Conservation (phyloP, 192 early-diverging fungal species). For the Coemansia aciculifera region DNA sequence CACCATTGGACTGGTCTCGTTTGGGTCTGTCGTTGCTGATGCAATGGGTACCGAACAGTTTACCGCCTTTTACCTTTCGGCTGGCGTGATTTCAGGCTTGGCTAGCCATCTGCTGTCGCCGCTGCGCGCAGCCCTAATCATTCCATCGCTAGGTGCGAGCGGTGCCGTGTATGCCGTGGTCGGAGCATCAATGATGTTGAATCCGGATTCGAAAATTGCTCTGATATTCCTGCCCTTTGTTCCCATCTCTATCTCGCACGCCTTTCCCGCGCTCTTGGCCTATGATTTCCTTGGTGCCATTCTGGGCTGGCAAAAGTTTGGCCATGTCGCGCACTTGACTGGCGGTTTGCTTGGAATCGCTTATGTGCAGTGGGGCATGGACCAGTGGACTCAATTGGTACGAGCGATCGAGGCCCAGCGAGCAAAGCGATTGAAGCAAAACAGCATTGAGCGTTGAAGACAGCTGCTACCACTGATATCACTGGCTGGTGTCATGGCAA, state of each 20-base stretch:
- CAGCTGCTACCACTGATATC: neutral
- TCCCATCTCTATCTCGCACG: constrained; percentile 59
- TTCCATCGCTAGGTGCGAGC: constrained; percentile 78
- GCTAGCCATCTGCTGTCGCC: constrained; percentile 64
- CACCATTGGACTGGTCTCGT: constrained; percentile 74
- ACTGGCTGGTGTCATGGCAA: no score
- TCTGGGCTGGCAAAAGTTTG: constrained; percentile 70
- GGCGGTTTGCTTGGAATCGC: constrained; percentile 64
- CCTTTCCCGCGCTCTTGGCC: constrained; percentile 68
- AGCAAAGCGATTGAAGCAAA: neutral
- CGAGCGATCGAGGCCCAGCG: neutral
- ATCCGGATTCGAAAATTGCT: constrained; percentile 60
- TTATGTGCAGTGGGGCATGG: constrained; percentile 58
- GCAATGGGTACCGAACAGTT: constrained; percentile 68
- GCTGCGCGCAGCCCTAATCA: constrained; percentile 44
- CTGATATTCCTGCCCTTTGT: constrained; percentile 66
- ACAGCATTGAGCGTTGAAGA: neutral
- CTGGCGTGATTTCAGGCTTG: constrained; percentile 66
- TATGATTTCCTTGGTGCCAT: constrained; percentile 72
- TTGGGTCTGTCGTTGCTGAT: constrained; percentile 58
- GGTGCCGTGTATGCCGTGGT: constrained; percentile 79
- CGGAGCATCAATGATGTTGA: constrained; percentile 58
- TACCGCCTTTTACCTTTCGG: constrained; percentile 75
- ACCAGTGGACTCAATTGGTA: constrained; percentile 18
- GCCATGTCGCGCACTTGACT: constrained; percentile 76